These are phyloP conservation scores for Fraxinus angustifolia DNA, from an alignment of 305 asterid genomes.

Conservation along the genomic window DNA sequence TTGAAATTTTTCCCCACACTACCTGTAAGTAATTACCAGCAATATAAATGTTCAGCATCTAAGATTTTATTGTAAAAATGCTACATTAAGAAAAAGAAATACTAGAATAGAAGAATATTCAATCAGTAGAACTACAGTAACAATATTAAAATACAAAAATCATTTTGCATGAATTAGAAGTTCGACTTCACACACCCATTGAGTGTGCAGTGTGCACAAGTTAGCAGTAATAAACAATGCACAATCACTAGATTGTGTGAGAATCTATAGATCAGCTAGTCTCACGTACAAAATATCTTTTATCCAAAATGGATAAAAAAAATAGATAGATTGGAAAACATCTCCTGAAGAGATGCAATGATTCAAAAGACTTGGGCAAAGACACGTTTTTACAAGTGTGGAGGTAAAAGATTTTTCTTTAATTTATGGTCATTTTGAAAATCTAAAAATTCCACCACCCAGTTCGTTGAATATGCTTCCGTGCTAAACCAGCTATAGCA, in stretches of 20 bases:
- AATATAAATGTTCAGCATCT: conserved; percentile 7
- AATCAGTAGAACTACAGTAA: neutral
- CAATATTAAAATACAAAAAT: neutral
- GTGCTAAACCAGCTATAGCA: neutral
- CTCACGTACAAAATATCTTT: neutral
- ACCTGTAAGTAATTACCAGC: conserved; percentile 52
- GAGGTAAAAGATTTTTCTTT: neutral
- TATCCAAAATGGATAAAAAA: neutral
- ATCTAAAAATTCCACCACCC: neutral
- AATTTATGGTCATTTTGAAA: neutral
- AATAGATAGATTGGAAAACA: neutral
- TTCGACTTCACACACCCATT: neutral
- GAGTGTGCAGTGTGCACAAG: neutral
- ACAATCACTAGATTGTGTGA: neutral
- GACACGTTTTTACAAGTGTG: neutral
- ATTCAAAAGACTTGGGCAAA: neutral
- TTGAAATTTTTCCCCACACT: conserved; percentile 92
- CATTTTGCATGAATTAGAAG: neutral
- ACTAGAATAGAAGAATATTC: neutral
- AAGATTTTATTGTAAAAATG: neutral
- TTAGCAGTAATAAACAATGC: neutral
- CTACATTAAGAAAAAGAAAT: neutral
- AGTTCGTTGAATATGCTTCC: neutral
- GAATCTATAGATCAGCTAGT: neutral
- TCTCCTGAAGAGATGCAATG: neutral